Conservation (phyloP, 2,329 filamentous ascomycete genomes). For the Didymella arachidicola region DNA sequence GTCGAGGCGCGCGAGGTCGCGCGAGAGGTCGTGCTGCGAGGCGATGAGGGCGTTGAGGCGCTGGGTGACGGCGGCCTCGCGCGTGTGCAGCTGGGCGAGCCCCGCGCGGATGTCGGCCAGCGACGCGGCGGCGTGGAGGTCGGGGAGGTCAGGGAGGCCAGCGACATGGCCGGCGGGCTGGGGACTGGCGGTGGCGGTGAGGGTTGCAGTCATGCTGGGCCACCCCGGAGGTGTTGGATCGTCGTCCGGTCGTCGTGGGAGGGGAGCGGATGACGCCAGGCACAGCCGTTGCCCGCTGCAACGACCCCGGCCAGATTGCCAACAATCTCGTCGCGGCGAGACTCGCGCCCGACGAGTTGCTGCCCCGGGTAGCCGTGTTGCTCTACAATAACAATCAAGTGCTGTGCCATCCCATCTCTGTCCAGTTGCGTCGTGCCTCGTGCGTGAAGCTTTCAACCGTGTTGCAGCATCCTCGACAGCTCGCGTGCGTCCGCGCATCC, state of each 20-base stretch:
- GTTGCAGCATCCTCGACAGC: neutral
- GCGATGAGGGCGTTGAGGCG: constrained; percentile 79
- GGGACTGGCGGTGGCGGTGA: neutral
- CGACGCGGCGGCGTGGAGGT: constrained; percentile 70
- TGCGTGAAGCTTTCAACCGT: neutral
- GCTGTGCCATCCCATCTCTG: neutral
- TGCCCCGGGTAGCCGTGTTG: neutral
- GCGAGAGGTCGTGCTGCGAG: constrained; percentile 84
- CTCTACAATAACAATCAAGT: neutral
- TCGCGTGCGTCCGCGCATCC: neutral
- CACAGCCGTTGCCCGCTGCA: neutral
- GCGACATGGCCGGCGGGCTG: neutral
- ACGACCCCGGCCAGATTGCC: neutral
- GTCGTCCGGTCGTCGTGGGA: neutral
- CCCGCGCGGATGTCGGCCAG: constrained; percentile 81
- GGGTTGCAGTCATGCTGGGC: neutral
- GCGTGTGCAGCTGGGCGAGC: constrained; percentile 75
- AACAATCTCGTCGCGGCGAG: neutral
- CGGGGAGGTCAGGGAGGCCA: constrained; percentile 4
- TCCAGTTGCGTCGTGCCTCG: neutral
- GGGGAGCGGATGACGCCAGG: neutral
- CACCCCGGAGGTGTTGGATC: too few relatives aligned
- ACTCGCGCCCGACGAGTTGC: neutral
- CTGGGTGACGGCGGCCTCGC: constrained; percentile 76
- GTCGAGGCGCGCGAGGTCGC: constrained; percentile 87